Conservation (phyloP, 192 early-diverging fungal species). For the Geosiphon pyriformis region DNA sequence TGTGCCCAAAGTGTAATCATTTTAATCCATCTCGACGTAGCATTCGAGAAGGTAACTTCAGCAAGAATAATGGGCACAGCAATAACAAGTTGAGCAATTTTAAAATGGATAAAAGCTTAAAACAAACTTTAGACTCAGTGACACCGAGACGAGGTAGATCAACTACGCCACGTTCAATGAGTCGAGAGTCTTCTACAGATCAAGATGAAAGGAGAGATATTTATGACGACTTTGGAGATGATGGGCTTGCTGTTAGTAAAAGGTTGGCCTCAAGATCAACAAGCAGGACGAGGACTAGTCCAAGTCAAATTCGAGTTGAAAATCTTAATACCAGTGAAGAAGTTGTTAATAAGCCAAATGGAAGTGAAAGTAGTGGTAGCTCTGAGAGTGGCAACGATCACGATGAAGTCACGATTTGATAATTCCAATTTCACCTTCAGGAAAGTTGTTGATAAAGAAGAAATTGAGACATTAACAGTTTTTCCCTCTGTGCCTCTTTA, state of each 20-base stretch:
- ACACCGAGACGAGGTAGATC: constrained; percentile 15
- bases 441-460: too few relatives aligned
- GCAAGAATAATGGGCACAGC: neutral
- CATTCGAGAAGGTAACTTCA: neutral
- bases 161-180: constrained; percentile 17
- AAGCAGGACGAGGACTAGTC: constrained; percentile 4
- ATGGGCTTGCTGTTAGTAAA: constrained; percentile 23
- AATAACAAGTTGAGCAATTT: neutral
- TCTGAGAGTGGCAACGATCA: too few relatives aligned
- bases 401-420: too few relatives aligned
- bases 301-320: constrained; percentile 15
- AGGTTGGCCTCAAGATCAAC: constrained; percentile 15
- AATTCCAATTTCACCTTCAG: too few relatives aligned
- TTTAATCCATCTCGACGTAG: constrained; percentile 48
- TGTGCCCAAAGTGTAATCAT: constrained; percentile 51
- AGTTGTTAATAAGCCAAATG: neutral
- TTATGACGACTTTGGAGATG: constrained; percentile 19
- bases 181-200: constrained; percentile 5
- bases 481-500: too few relatives aligned
- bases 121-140: neutral
- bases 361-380: neutral
- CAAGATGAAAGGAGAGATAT: constrained; percentile 2
- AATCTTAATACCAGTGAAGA: constrained; percentile 4
- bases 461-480: too few relatives aligned
- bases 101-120: neutral